phyloP scores from a whole-genome alignment of 2,329 filamentous ascomycete species.

The Phyllachora maydis region DNA sequence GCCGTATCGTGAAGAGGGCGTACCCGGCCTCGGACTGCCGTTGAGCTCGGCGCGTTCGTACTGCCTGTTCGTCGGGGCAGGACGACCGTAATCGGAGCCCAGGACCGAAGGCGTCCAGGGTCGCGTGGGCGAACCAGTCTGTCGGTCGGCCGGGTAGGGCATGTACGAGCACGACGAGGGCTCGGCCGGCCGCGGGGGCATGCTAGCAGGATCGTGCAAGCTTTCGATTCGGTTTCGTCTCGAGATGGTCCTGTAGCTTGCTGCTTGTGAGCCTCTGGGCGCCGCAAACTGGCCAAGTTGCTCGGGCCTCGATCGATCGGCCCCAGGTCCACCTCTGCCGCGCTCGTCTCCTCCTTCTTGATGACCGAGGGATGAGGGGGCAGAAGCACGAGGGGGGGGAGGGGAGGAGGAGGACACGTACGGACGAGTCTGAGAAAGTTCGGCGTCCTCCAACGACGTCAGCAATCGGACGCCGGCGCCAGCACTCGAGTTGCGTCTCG shows the following conservation, averaged over 20 bases:
- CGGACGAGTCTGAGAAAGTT: conserved; percentile 23
- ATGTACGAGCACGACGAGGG: conserved; percentile 44
- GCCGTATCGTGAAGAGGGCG: conserved; percentile 73
- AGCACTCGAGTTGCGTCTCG: conserved; percentile 22
- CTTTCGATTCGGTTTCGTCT: no score
- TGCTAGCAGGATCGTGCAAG: no score
- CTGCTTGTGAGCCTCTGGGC: no score
- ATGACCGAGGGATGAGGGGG: no score
- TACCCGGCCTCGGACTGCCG: conserved; percentile 75
- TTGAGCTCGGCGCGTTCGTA: conserved; percentile 84
- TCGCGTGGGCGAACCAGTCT: conserved; percentile 27
- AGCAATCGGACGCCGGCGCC: conserved; percentile 36
- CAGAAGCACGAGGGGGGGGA: conserved; percentile 5
- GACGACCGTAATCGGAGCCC: conserved; percentile 44
- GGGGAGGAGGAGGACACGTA: conserved; percentile 23
- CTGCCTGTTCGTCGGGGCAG: conserved; percentile 46
- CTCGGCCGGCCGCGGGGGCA: background rate
- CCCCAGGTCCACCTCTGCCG: no score
- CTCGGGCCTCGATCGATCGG: no score
- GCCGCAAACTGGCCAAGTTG: no score
- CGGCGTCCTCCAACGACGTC: conserved; percentile 38
- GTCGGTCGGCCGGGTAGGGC: conserved; percentile 27
- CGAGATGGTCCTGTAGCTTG: no score
- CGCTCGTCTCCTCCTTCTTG: no score
- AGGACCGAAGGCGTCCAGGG: conserved; percentile 35